Evolutionary conservation across 768 basidiomycete genomes (phyloP), one percentile per base, ranked within the genome.

Genomic region (Boletus subcaerulescens): DNA sequence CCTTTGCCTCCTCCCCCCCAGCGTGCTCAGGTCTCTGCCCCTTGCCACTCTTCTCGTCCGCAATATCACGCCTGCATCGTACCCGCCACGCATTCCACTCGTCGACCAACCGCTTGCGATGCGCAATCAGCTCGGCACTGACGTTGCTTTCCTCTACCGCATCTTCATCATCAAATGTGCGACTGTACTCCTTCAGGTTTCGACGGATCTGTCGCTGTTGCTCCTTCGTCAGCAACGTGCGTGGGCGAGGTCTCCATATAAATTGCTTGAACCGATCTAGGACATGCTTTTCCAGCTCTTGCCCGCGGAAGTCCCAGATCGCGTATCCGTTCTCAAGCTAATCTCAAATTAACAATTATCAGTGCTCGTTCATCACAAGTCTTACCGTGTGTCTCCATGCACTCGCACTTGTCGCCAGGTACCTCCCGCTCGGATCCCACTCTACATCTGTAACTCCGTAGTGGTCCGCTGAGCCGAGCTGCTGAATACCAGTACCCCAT

Each of bases 31-130:
- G 46, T 45, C 67, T 73, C 59, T 71, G 69, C 26, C 70, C 71
- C 61, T 68, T 76, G 50, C 74, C 71, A 14, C 74, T 71, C 50
- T 74, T 76, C 57, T 83, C 83, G 49, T 85, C 85, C 35, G 77
- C 80, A 52, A 87, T 52, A 61, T 90, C 84, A 59, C 80, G 81
- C 68, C 80, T 84, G 61, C 87, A 85, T 59, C 83, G 80, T 22
- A 77, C 64, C 48, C 96, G 84, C 97, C 97, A 98, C 41, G 96
- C 92, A 73, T 99, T 97, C 97, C 97, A 99, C 74, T 99, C 97
- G 66, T 97, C 92, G 62, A 98, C 89, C 50, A 98, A 80, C 45
- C 97, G 82, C 71, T 91, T 91, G 56, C 97, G 82, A 59, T 86
- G 85, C 17, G 93, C 92, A 61, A 95, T 81, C 24, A 97, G 82